Base-by-base conservation (phyloP, 2,329 filamentous ascomycete genomes). In the Cordyceps tenuipes region DNA sequence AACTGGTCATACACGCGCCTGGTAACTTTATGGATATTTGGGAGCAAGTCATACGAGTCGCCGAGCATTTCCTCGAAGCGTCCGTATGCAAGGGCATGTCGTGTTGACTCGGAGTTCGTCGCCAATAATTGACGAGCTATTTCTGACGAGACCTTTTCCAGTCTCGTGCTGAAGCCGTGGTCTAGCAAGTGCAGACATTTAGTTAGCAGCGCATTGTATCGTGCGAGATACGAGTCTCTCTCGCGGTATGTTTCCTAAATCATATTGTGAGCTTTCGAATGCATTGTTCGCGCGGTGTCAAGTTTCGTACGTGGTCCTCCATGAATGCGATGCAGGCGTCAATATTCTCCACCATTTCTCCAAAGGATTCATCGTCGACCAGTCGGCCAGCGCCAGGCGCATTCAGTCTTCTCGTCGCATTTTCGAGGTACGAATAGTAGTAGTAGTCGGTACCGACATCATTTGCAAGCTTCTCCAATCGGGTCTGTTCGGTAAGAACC, bases 251-350 rank as follows among this genome's bases (percentile, higher is more conserved):
- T 85, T 9, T 89, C 83, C 88, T 91, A 66, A 19, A 17, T 23
- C 1, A 0, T 41, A 55, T n/a, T 57, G 61, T 68, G 55, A 71
- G 64, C 53, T 55, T 17, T 23, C 12, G 2, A 7, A 3, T 17
- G 1, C 7, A 9, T 44, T 6, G 29, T 29, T 29, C 5, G 41
- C 7, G 13, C 2, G 19, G 21, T 49, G 53, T 36, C 44, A 46
- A 21, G 15, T 15, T 43, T 72, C 86, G 71, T 74, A 91, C 89
- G 76, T 97, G 90, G 57, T 84, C 80, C 62, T 89, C 83, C 91
- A 97, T 97, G 70, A 97, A 97, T 34, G 87, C 87, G 66, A 99
- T 84, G 71, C 93, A 99, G 57, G 90, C 85, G 73, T 97, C 92
- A 54, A 99, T 78, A 63, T 91, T 93, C 51, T 84, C 82, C 53